These are phyloP conservation scores for Lizonia empirigonia DNA, from an alignment of 2,329 filamentous ascomycete species.

Conservation along the genomic window DNA sequence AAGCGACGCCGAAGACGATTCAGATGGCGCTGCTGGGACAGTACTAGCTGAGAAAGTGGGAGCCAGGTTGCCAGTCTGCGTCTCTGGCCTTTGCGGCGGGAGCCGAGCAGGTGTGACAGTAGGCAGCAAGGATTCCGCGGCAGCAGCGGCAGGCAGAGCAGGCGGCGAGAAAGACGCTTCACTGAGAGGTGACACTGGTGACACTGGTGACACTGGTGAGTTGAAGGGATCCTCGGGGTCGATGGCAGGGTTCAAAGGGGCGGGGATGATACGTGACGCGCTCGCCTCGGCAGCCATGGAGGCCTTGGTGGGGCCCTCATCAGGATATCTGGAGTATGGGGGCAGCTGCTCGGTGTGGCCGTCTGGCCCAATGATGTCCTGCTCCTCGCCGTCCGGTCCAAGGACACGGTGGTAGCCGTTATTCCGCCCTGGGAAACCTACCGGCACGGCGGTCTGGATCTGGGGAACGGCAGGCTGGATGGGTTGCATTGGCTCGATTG, in stretches of 20 bases:
- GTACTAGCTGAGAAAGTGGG: constrained; percentile 20
- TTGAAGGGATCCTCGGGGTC: constrained; percentile 36
- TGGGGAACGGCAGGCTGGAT: constrained; percentile 45
- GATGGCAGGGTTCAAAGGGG: constrained; percentile 22
- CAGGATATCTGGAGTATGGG: constrained; percentile 88
- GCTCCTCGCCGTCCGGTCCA: constrained; percentile 83
- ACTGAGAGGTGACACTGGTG: constrained; percentile 32
- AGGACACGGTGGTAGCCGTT: constrained; percentile 73
- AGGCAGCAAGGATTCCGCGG: constrained; percentile 30
- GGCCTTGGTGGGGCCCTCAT: constrained; percentile 69
- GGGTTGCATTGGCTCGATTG: constrained; percentile 27
- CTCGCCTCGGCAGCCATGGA: constrained; percentile 47
- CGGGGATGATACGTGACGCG: constrained; percentile 36
- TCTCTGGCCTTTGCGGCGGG: constrained; percentile 41
- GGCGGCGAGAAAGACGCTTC: constrained; percentile 27
- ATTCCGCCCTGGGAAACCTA: constrained; percentile 74
- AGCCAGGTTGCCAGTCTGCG: constrained; percentile 36
- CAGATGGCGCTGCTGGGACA: constrained; percentile 34
- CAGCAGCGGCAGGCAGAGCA: constrained; percentile 24
- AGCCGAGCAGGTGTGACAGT: constrained; percentile 36
- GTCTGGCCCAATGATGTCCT: constrained; percentile 83
- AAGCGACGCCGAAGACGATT: constrained; percentile 38
- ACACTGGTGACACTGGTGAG: constrained; percentile 25
- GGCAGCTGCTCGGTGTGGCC: constrained; percentile 91
- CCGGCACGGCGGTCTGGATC: constrained; percentile 58